Evolutionary conservation across 192 early-diverging fungal species (phyloP).

Genomic region (Pilobolus umbonatus): DNA sequence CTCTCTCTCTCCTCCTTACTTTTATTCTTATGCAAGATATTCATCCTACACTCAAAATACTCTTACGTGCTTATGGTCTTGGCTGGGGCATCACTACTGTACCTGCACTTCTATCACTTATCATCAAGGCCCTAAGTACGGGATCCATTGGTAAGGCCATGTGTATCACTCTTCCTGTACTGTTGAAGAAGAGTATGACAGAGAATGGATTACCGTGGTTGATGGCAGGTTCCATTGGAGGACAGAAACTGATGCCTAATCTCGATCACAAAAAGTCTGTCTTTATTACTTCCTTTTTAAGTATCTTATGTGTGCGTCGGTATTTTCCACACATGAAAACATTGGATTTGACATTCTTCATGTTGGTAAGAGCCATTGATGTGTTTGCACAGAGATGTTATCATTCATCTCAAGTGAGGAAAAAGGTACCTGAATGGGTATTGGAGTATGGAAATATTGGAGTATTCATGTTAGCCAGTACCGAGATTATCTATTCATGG

Average conservation of each 20-base stretch:
- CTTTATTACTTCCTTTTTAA: constrained; percentile 35
- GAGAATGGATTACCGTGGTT: constrained; percentile 31
- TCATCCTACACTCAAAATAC: constrained; percentile 10
- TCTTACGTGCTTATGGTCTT: constrained; percentile 30
- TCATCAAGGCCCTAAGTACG: constrained; percentile 10
- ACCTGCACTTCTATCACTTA: constrained; percentile 12
- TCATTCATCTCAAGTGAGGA: constrained; percentile 28
- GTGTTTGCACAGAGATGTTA: constrained; percentile 40
- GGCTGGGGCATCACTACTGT: constrained; percentile 25
- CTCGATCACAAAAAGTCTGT: background rate
- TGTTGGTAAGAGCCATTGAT: constrained; percentile 47
- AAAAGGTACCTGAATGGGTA: constrained; percentile 39
- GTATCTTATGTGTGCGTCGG: constrained; percentile 38
- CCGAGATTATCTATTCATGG: constrained; percentile 63
- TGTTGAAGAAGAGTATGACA: constrained; percentile 14
- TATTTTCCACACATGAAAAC: constrained; percentile 36
- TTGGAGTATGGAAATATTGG: constrained; percentile 41
- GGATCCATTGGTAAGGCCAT: background rate
- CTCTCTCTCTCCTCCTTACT: background rate
- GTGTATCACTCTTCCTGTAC: background rate
- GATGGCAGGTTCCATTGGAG: constrained; percentile 25
- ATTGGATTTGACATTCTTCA: constrained; percentile 54
- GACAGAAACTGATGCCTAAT: constrained; percentile 15
- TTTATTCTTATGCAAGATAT: constrained; percentile 6
- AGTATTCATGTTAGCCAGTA: constrained; percentile 47